Evolutionary conservation across 192 early-diverging fungal species (phyloP).

Genomic region (Ambispora gerdemannii): DNA sequence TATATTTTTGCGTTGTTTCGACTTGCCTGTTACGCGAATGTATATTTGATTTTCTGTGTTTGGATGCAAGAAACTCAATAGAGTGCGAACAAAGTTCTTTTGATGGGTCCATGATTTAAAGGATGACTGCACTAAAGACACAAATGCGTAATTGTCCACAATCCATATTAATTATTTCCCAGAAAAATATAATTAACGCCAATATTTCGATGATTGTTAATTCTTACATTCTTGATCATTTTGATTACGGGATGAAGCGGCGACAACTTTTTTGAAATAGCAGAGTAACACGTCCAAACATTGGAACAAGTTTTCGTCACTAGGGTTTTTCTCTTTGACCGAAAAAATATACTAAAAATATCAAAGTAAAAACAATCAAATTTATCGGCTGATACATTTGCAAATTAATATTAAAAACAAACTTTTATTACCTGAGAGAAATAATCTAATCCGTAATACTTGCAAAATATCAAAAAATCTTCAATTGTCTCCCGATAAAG

Average conservation of each 20-base stretch:
- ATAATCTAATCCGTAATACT: conserved; percentile 21
- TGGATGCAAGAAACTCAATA: conserved; percentile 25
- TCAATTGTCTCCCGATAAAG: conserved; percentile 21
- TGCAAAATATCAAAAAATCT: conserved; percentile 21
- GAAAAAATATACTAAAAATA: neutral
- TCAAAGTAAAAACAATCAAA: neutral
- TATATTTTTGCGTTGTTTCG: neutral
- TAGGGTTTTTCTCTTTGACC: conserved; percentile 16
- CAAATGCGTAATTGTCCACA: no score
- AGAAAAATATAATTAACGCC: no score
- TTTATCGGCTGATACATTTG: neutral
- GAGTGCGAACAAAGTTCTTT: neutral
- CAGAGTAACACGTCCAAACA: conserved; percentile 17
- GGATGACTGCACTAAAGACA: neutral
- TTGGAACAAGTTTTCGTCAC: conserved; percentile 18
- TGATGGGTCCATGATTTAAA: conserved; percentile 15
- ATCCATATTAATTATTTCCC: no score
- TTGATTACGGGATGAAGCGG: conserved; percentile 4
- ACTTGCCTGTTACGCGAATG: neutral
- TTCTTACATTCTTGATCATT: conserved; percentile 18
- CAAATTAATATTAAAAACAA: no score
- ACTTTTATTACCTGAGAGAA: conserved; percentile 12
- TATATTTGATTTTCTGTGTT: conserved; percentile 21
- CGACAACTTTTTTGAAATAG: conserved; percentile 1
- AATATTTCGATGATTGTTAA: neutral